Base-by-base conservation (phyloP, 2,329 filamentous ascomycete genomes). In the Podosphaera fusca region DNA sequence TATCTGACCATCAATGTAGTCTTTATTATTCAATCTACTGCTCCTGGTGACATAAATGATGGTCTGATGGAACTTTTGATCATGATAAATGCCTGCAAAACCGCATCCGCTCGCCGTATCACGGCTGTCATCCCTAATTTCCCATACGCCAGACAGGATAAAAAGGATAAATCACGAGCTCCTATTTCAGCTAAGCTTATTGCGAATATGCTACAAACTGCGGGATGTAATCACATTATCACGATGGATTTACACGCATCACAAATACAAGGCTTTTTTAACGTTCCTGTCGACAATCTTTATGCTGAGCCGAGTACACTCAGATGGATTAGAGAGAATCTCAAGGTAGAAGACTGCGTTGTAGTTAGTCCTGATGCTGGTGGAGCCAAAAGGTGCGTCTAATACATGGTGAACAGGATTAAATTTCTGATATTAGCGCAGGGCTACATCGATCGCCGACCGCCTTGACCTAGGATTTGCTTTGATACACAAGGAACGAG, bases 61-160 rank as follows among this genome's bases (percentile, higher is more conserved):
- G 88, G 88, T 55, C 78, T 98, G 59, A 96, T 98, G 90, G 90
- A 98, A 72, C 79, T 96, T 42, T 79, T 96, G 63, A 95, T 96
- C 72, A 95, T 95, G 82, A 94, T 95, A 71, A 94, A 94, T 68
- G 90, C 90, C 61, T 95, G 90, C 76, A 84, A 86, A 69, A 86
- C 82, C 31, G 84, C 84, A 47, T 85, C 82, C 40, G 90, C 90
- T 10, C 82, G 89, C 62, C 85, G 90, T 62, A 95, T 96, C 72
- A 95, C 90, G 30, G 90, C 88, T 61, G 87, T 95, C 61, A 85
- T 95, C 55, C 90, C 90, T 63, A 95, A 94, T 72, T 96, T 95
- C 72, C 89, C 89, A 34, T 96, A 96, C 67, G 89, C 90, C 12
- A 82, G 90, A 55, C 90, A 96, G 72, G 92, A 96, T 71, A 96